These are phyloP conservation scores for Coemansia biformis DNA, from an alignment of 192 early-diverging fungal species.

Conservation along the genomic window DNA sequence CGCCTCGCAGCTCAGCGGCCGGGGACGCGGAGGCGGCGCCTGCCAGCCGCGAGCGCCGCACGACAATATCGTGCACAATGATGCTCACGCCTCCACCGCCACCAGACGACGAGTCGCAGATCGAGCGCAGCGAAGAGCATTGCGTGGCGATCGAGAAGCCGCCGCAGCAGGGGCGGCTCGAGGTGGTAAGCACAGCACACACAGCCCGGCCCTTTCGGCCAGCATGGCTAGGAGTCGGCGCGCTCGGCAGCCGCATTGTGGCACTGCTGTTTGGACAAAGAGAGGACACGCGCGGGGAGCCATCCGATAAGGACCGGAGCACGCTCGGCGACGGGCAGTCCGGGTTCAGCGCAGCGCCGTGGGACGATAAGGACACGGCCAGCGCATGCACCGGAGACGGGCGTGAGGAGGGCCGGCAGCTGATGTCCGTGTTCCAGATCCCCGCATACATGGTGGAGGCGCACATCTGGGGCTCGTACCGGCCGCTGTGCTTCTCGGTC, in stretches of 20 bases:
- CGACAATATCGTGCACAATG: constrained; percentile 24
- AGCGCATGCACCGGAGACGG: neutral
- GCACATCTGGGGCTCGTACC: constrained; percentile 71
- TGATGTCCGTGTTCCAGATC: constrained; percentile 52
- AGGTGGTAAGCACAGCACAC: neutral
- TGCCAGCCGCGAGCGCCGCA: constrained; percentile 6
- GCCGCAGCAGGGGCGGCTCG: neutral
- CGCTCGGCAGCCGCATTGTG: no score
- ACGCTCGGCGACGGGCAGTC: neutral
- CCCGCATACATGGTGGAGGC: constrained; percentile 77
- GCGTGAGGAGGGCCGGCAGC: neutral
- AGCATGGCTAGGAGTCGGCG: no score
- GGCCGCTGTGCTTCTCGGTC: constrained; percentile 68
- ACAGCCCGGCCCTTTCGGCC: no score
- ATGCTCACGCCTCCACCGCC: constrained; percentile 8
- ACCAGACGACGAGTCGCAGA: constrained; percentile 8
- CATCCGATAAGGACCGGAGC: neutral
- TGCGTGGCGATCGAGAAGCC: neutral
- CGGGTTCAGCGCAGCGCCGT: constrained; percentile 2
- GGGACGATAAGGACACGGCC: constrained; percentile 2
- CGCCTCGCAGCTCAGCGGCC: neutral
- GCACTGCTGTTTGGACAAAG: no score
- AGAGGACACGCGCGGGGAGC: no score
- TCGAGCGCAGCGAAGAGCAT: neutral
- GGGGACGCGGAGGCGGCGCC: no score